Conservation (phyloP, 495 filamentous ascomycete genomes). For the Entonaema liquescens region DNA sequence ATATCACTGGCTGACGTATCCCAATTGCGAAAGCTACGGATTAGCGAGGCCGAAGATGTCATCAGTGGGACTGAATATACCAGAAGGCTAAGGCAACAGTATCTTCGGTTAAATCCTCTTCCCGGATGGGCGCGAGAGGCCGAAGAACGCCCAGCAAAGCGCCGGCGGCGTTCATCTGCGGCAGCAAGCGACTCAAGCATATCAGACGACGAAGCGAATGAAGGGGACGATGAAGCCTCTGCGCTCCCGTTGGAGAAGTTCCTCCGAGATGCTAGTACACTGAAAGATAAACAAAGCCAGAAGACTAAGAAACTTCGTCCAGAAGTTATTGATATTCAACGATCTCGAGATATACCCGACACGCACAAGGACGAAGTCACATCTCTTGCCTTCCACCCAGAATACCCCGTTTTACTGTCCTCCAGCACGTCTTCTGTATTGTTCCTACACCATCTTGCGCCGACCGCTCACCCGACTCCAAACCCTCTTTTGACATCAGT, state of each 20-base stretch:
- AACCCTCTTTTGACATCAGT: constrained; percentile 91
- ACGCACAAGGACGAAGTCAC: constrained; percentile 75
- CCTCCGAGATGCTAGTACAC: constrained; percentile 71
- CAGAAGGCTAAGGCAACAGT: constrained; percentile 79
- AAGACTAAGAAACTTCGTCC: constrained; percentile 75
- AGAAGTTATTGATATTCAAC: constrained; percentile 85
- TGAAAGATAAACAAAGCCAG: constrained; percentile 53
- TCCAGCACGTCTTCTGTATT: constrained; percentile 85
- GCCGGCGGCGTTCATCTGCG: constrained; percentile 61
- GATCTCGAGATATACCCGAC: constrained; percentile 61
- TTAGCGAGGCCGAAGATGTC: constrained; percentile 82
- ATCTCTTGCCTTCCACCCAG: constrained; percentile 88
- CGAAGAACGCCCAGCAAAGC: constrained; percentile 56
- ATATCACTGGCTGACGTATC: constrained; percentile 80
- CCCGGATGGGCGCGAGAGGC: constrained; percentile 78
- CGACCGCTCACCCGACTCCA: constrained; percentile 72
- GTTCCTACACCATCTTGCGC: constrained; percentile 86
- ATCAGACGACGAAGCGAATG: constrained; percentile 64
- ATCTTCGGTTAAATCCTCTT: constrained; percentile 77
- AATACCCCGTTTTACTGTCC: constrained; percentile 85
- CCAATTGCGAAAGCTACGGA: constrained; percentile 80
- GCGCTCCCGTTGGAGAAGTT: constrained; percentile 81
- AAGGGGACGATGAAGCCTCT: constrained; percentile 68
- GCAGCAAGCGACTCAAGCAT: constrained; percentile 54
- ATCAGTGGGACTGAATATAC: constrained; percentile 87